Percentiles rank a stretch among this genome's conserved stretches.
phyloP scores from a whole-genome alignment of 768 basidiomycete species.

The Hericium rajendrae region DNA sequence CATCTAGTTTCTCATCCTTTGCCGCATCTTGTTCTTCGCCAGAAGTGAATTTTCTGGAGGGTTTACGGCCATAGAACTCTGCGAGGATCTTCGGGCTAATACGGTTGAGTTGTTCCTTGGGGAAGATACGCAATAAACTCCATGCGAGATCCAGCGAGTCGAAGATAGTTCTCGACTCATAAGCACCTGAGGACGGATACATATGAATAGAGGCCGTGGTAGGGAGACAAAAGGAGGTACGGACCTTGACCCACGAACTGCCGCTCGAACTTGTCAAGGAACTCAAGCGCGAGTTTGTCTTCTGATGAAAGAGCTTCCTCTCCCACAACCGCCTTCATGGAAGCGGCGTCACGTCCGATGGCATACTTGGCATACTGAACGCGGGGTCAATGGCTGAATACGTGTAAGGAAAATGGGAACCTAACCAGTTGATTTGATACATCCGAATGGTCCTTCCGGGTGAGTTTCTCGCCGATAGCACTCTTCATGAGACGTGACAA shows the following conservation, averaged over 20 bases:
- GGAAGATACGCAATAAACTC: slow-evolving; percentile 95
- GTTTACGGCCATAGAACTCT: slow-evolving; percentile 87
- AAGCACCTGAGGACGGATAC: slow-evolving; percentile 50
- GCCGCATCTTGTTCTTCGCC: slow-evolving; percentile 27
- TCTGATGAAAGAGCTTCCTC: slow-evolving; percentile 93
- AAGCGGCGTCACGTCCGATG: slow-evolving; percentile 91
- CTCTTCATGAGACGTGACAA: slow-evolving; percentile 99
- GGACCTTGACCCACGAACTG: slow-evolving; percentile 95
- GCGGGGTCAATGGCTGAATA: slow-evolving; percentile 11
- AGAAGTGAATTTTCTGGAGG: slow-evolving; percentile 50
- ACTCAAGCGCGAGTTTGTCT: slow-evolving; percentile 95
- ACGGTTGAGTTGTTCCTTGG: slow-evolving; percentile 95
- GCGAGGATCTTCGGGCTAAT: slow-evolving; percentile 94
- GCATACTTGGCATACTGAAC: slow-evolving; percentile 93
- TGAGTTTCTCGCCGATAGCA: slow-evolving; percentile 95
- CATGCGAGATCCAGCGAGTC: slow-evolving; percentile 97
- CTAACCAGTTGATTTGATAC: slow-evolving; percentile 96
- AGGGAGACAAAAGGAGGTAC: slow-evolving; percentile 11
- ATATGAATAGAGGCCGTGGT: neutral
- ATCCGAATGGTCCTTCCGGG: slow-evolving; percentile 97
- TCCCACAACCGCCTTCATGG: slow-evolving; percentile 99
- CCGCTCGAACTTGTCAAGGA: slow-evolving; percentile 95
- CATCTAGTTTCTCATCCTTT: slow-evolving; percentile 34
- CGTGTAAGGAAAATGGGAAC: slow-evolving; percentile 9
- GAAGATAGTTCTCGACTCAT: slow-evolving; percentile 93